Evolutionary conservation across 495 filamentous ascomycete species (phyloP).

Genomic region (Penicillium desertorum): DNA sequence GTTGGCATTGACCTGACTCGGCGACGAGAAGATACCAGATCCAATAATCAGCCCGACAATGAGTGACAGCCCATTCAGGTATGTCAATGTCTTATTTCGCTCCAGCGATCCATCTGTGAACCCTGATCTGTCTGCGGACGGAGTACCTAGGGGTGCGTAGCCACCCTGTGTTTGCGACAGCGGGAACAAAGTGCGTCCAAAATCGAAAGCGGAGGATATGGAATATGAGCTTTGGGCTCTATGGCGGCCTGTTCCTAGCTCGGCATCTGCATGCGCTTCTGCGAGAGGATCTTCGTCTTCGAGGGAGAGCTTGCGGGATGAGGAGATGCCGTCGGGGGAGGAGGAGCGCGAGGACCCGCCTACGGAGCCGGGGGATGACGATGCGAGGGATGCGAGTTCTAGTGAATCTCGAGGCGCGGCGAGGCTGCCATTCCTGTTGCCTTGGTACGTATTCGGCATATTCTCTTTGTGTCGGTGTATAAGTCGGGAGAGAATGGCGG

Average conservation of each 20-base stretch:
- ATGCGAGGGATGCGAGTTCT: constrained; percentile 92
- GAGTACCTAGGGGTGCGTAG: constrained; percentile 79
- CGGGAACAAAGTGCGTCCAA: constrained; percentile 85
- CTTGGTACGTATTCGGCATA: constrained; percentile 41
- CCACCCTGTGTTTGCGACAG: constrained; percentile 79
- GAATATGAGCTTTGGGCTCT: constrained; percentile 73
- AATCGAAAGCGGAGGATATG: constrained; percentile 90
- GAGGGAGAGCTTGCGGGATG: constrained; percentile 86
- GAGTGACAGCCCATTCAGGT: constrained; percentile 86
- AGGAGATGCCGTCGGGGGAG: constrained; percentile 81
- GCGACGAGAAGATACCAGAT: constrained; percentile 95
- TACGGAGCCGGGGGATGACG: constrained; percentile 56
- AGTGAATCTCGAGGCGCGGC: constrained; percentile 77
- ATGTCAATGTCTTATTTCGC: constrained; percentile 93
- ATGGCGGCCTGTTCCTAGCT: constrained; percentile 45
- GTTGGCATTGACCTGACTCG: constrained; percentile 89
- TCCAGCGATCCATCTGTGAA: constrained; percentile 65
- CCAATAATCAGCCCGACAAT: constrained; percentile 94
- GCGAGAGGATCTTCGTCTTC: constrained; percentile 80
- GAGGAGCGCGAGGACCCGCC: constrained; percentile 64
- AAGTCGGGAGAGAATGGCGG: neutral
- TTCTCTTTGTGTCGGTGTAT: constrained; percentile 16
- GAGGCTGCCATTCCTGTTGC: constrained; percentile 30
- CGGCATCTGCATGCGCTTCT: constrained; percentile 49
- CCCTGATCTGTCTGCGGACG: constrained; percentile 53